phyloP scores from a whole-genome alignment of 352 stramenopile species.

The Phytophthora cactorum region DNA sequence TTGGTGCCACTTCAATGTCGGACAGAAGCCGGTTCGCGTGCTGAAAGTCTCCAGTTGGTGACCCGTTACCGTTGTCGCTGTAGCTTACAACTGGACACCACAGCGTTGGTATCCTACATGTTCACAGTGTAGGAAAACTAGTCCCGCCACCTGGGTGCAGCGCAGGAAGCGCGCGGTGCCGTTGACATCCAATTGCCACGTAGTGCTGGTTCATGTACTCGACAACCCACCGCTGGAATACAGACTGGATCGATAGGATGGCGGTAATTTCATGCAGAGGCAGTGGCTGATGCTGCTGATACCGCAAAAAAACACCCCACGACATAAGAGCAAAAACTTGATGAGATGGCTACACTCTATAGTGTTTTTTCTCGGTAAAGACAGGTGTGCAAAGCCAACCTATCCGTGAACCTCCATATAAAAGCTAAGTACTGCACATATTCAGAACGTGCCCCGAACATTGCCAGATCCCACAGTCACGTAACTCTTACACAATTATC shows the following conservation, averaged over 20 bases:
- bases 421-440: slow-evolving; percentile 1
- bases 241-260: too few species aligned
- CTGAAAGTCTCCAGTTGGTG: slow-evolving; percentile 15
- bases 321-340: too few species aligned
- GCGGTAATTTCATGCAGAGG: too few species aligned
- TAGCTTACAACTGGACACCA: not conserved
- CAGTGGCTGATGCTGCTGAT: too few species aligned
- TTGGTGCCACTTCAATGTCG: slow-evolving; percentile 20
- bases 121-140: too few species aligned
- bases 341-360: slow-evolving; percentile 27
- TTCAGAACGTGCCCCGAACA: slow-evolving; percentile 29
- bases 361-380: slow-evolving; percentile 14
- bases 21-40: slow-evolving; percentile 16
- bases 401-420: slow-evolving; percentile 5
- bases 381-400: not conserved
- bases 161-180: slow-evolving; percentile 6
- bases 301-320: too few species aligned
- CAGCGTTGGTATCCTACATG: too few species aligned
- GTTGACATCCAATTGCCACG: not conserved
- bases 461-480: slow-evolving; percentile 1
- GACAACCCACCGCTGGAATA: not conserved
- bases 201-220: too few species aligned
- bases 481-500: not conserved
- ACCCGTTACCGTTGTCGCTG: not conserved
- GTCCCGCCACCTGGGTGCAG: slow-evolving; percentile 11